Percentiles rank a stretch among this genome's conserved stretches.
Evolutionary conservation across 139 green algal genomes (phyloP).

Genomic region (Volvox reticuliferus): DNA sequence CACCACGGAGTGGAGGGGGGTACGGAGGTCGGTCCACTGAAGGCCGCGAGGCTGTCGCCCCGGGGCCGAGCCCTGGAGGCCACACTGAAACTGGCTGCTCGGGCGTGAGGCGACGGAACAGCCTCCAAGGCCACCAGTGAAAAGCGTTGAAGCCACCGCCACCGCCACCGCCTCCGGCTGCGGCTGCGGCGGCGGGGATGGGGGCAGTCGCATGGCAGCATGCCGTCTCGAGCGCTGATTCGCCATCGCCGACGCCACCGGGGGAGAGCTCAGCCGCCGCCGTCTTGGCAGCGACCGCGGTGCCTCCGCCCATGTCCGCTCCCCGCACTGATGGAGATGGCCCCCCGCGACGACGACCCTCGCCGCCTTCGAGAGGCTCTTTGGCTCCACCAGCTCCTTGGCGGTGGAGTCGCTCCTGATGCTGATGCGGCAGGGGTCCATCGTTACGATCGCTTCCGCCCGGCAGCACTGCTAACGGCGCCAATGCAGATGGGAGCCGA

Average conservation of each 20-base stretch:
- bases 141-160: not conserved
- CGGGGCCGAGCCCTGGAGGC: not conserved
- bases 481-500: no score
- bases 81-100: not conserved
- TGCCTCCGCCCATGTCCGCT: no score
- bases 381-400: no score
- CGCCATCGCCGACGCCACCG: not conserved
- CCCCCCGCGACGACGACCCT: no score
- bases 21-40: not conserved
- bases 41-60: not conserved
- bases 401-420: no score
- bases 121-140: slow-evolving; percentile 27
- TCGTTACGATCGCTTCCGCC: no score
- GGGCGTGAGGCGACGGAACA: not conserved
- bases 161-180: not conserved
- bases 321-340: no score
- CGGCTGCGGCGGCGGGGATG: not conserved
- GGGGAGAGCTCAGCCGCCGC: not conserved
- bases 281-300: no score
- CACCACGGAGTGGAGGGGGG: no score
- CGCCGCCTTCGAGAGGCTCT: no score
- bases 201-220: not conserved
- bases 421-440: no score
- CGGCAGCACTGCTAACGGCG: no score
- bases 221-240: not conserved